phyloP scores from a whole-genome alignment of 768 basidiomycete species.

The Leucosporidium scottii region DNA sequence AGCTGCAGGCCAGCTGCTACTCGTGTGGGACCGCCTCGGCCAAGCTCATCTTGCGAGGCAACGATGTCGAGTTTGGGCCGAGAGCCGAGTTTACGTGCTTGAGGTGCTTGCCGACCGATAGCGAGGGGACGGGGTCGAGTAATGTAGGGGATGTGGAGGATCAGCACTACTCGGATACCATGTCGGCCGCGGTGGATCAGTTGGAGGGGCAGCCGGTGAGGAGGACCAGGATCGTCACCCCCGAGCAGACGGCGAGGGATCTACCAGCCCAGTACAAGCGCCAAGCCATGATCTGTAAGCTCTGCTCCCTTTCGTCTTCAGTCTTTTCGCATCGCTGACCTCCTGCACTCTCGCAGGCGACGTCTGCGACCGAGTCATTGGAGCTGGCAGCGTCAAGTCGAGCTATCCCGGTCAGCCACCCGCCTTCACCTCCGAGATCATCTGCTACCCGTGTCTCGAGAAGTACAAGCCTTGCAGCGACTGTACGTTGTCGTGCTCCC shows the following conservation, averaged over 20 bases:
- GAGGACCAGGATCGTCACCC: background rate
- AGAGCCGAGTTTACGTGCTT: background rate
- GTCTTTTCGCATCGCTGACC: too few relatives aligned
- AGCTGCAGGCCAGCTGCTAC: background rate
- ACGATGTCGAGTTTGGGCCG: constrained; percentile 7
- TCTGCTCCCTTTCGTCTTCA: too few relatives aligned
- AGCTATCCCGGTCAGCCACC: background rate
- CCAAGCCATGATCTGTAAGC: constrained; percentile 4
- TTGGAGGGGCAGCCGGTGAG: background rate
- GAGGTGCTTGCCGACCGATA: too few relatives aligned
- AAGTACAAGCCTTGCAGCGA: constrained; percentile 11
- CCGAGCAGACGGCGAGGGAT: constrained; percentile 8
- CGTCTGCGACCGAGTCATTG: constrained; percentile 16
- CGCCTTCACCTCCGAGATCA: constrained; percentile 13
- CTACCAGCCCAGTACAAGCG: background rate
- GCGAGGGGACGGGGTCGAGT: too few relatives aligned
- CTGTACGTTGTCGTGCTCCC: background rate
- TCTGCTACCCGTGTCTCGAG: constrained; percentile 5
- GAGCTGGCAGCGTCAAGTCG: constrained; percentile 3
- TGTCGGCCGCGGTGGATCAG: constrained; percentile 13
- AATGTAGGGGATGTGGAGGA: too few relatives aligned
- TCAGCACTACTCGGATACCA: constrained; percentile 6
- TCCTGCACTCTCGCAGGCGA: background rate
- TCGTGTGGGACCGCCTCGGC: background rate
- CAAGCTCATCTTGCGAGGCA: constrained; percentile 9